Base-by-base conservation (phyloP, 371 early-diverging fungal genomes). In the Haplosporangium sp. region DNA sequence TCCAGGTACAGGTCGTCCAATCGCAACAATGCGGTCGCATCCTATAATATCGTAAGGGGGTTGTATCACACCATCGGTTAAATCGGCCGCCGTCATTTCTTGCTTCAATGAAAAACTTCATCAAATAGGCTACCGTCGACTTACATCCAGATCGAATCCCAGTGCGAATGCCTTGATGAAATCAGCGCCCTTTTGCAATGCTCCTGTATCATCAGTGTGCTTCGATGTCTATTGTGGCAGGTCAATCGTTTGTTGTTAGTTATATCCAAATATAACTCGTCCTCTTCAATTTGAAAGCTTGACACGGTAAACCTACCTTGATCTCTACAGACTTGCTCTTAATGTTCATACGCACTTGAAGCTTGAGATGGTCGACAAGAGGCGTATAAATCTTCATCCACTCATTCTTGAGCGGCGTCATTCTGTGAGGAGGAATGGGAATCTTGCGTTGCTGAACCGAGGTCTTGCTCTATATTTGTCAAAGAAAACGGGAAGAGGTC, bases 341-440 rank as follows among this genome's bases (percentile, higher is more conserved):
- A 53, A 95, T 80, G 85, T 99, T 99, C 95, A 99, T 96, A 62
- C 99, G 91, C 23, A 99, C 92, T 83, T 99, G 97, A 43, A 99
- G 86, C 65, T 97, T 95, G 84, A 99, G 91, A 74, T 98, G 95
- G 81, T 98, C 96, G 9, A 99, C 99, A 38, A 99, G 86, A n/a
- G 99, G 99, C 38, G 98, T 92, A 86, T 99, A 99, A 73, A 99
- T 93, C 80, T 99, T 95, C 73, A 98, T 75, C 99, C 99, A 99
- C 59, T 95, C 90, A 58, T 93, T 91, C 83, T 96, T 98, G 52
- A 99, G 85, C 16, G 96, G 96, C 16, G 95, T 87, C 75, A 99
- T 83, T 66, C 98, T 92, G 77, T 98, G 94, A 45, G 92, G 91
- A 23, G 99, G 99, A 65, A 99, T 94, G 40, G 94, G 92, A 57